A percentile compares a stretch with the other conserved stretches of the same genome.
These are phyloP conservation scores for Patellaria atrata DNA, from an alignment of 495 filamentous ascomycete species.

Conservation along the genomic window DNA sequence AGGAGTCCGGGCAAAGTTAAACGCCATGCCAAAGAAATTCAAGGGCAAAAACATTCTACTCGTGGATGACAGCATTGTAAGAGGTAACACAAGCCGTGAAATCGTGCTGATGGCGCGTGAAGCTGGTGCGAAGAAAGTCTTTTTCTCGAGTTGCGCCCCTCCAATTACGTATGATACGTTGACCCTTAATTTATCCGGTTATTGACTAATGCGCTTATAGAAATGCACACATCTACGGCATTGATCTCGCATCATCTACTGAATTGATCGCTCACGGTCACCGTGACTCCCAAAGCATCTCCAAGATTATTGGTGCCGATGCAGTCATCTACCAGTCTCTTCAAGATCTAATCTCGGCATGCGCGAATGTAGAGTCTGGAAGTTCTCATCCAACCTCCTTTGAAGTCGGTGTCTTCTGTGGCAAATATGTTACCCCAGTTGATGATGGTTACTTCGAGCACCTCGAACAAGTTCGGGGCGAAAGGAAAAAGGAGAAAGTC, in stretches of 20 bases:
- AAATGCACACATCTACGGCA: conserved; percentile 70
- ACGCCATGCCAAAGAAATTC: conserved; percentile 79
- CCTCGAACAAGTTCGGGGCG: conserved; percentile 58
- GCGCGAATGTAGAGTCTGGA: conserved; percentile 50
- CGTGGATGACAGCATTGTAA: conserved; percentile 87
- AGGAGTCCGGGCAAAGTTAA: conserved; percentile 62
- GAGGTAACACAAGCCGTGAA: conserved; percentile 80
- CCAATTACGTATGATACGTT: conserved; percentile 53
- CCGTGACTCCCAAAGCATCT: conserved; percentile 51
- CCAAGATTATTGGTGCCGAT: conserved; percentile 78
- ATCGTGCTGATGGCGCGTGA: conserved; percentile 91
- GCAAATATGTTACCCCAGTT: conserved; percentile 76
- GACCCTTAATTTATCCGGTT: conserved; percentile 8
- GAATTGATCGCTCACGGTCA: conserved; percentile 83
- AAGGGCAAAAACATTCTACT: conserved; percentile 68
- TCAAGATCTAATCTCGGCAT: conserved; percentile 68
- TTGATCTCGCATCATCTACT: conserved; percentile 69
- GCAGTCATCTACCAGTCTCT: conserved; percentile 81
- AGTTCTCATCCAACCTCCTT: conserved; percentile 46
- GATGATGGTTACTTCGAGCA: conserved; percentile 76
- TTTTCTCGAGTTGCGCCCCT: conserved; percentile 78
- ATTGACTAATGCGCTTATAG: conserved; percentile 18
- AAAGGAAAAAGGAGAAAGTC: conserved; percentile 58
- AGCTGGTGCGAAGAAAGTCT: conserved; percentile 79
- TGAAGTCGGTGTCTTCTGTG: conserved; percentile 94